Conservation (phyloP, 2,329 filamentous ascomycete species). For the Aspergillus glaucus region DNA sequence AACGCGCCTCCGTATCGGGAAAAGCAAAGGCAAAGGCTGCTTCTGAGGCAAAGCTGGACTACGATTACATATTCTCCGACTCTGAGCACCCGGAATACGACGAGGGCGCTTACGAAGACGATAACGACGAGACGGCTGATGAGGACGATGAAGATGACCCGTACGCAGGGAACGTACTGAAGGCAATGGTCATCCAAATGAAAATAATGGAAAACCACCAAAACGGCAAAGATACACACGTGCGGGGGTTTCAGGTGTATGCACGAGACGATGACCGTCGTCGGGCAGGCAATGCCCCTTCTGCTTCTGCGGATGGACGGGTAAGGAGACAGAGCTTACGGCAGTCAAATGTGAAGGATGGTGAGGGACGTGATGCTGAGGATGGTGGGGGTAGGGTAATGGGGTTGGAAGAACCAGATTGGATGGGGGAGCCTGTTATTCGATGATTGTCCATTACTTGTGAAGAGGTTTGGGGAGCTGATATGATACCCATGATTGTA, state of each 20-base stretch:
- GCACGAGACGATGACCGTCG: constrained; percentile 41
- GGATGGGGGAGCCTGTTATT: constrained; percentile 46
- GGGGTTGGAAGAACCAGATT: constrained; percentile 40
- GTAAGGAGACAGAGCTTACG: constrained; percentile 23
- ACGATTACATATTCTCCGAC: constrained; percentile 12
- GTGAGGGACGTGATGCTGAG: constrained; percentile 16
- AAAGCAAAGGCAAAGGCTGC: background rate
- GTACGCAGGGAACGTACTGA: constrained; percentile 65
- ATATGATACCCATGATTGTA: too few relatives aligned
- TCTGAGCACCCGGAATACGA: constrained; percentile 10
- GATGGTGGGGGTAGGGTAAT: constrained; percentile 20
- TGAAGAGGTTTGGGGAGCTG: too few relatives aligned
- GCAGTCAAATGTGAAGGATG: constrained; percentile 22
- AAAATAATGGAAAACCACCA: constrained; percentile 94
- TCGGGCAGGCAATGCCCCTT: constrained; percentile 24
- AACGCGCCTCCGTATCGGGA: constrained; percentile 1
- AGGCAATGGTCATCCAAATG: constrained; percentile 85
- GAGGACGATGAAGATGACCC: constrained; percentile 24
- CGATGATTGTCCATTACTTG: constrained; percentile 21
- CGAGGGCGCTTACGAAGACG: constrained; percentile 23
- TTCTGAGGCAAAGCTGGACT: constrained; percentile 10
- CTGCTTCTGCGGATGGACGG: constrained; percentile 27
- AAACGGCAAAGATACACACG: constrained; percentile 98
- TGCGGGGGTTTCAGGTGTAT: constrained; percentile 86
- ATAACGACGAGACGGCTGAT: constrained; percentile 20